Percentiles rank a stretch among this genome's conserved stretches.
Conservation (phyloP, 495 filamentous ascomycete species). For the Trichoderma asperelloides region DNA sequence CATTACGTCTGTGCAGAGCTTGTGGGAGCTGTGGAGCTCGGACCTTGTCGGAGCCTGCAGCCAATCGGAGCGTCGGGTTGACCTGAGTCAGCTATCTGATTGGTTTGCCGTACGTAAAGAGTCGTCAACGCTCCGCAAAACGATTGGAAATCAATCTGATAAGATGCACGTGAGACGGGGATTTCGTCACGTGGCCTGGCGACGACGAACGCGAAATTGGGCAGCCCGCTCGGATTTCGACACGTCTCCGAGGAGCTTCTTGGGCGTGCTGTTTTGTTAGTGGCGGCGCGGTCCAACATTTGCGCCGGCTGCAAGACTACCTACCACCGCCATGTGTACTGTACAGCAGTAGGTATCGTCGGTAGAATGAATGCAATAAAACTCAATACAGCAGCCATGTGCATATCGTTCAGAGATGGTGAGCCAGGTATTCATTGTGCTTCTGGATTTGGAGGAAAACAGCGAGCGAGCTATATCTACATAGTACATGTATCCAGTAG, state of each 20-base stretch:
- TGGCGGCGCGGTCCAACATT: neutral
- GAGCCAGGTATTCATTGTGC: too few species aligned
- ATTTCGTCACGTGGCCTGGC: neutral
- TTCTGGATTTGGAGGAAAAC: too few species aligned
- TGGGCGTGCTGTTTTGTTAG: neutral
- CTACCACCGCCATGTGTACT: too few species aligned
- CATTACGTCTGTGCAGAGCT: slow-evolving; percentile 2
- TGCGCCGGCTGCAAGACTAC: too few species aligned
- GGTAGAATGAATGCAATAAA: neutral
- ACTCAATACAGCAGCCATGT: neutral
- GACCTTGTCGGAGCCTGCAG: neutral
- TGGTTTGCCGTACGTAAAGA: neutral
- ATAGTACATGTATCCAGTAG: too few species aligned
- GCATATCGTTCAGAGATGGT: neutral
- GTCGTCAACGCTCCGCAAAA: neutral
- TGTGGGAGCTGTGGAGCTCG: slow-evolving; percentile 7
- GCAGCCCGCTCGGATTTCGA: neutral
- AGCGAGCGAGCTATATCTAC: too few species aligned
- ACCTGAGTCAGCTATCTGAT: neutral
- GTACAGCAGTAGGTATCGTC: too few species aligned
- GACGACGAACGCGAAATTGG: neutral
- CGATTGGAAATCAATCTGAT: slow-evolving; percentile 7
- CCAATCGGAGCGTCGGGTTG: neutral
- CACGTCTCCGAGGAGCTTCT: neutral
- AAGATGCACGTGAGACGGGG: slow-evolving; percentile 7